phyloP scores from a whole-genome alignment of 352 stramenopile genomes.

The Globisporangium polare region DNA sequence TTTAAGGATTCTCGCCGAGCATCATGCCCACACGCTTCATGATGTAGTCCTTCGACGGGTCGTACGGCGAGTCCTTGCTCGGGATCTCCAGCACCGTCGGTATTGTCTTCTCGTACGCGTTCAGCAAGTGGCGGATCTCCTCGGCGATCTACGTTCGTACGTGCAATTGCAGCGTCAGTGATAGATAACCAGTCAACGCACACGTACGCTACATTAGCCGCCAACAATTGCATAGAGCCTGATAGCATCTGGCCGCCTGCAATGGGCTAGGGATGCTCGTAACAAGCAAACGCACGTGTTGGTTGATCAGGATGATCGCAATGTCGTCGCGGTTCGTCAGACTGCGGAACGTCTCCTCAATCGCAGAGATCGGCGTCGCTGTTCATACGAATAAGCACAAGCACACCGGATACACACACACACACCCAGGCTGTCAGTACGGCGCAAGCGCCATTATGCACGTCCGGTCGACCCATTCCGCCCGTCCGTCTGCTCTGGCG shows the following conservation, averaged over 20 bases:
- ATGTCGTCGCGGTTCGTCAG: slow-evolving; percentile 95
- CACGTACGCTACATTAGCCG: neutral
- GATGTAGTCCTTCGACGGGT: slow-evolving; percentile 98
- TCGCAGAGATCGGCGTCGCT: slow-evolving; percentile 87
- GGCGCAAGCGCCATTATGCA: too few species aligned
- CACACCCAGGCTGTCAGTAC: neutral
- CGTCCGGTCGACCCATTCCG: neutral
- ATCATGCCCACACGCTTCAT: slow-evolving; percentile 97
- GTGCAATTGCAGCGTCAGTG: neutral
- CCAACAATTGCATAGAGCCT: neutral
- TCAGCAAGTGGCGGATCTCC: slow-evolving; percentile 97
- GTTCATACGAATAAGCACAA: neutral
- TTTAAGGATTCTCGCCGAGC: slow-evolving; percentile 64
- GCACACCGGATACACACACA: slow-evolving; percentile 2
- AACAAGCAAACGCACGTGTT: slow-evolving; percentile 79
- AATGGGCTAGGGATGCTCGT: neutral
- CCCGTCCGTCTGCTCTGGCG: neutral
- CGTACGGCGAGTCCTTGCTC: slow-evolving; percentile 94
- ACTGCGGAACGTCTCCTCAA: slow-evolving; percentile 91
- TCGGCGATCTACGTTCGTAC: slow-evolving; percentile 84
- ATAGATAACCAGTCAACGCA: neutral
- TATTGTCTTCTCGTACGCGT: slow-evolving; percentile 98
- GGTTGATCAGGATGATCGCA: slow-evolving; percentile 99
- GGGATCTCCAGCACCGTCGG: slow-evolving; percentile 98
- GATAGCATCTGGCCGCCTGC: slow-evolving; percentile 1